These are phyloP conservation scores for Quercus glauca DNA, from an alignment of 306 rosid genomes.

Conservation along the genomic window DNA sequence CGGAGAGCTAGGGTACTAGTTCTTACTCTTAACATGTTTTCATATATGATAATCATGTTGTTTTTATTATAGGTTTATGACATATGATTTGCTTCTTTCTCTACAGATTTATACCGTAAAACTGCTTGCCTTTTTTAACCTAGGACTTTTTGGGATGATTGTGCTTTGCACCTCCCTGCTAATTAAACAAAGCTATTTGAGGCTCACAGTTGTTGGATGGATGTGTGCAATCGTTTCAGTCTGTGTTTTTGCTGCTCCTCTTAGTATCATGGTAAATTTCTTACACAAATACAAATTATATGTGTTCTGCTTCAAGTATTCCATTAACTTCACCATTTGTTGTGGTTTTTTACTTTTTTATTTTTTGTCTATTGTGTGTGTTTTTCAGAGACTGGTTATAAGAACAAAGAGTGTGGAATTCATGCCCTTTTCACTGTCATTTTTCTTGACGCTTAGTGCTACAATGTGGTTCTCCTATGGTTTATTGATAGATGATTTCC, in stretches of 20 bases:
- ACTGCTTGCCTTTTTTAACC: constrained; percentile 25
- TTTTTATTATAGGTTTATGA: not conserved
- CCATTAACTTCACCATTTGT: no score
- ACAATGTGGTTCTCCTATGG: constrained; percentile 46
- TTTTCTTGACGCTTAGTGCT: constrained; percentile 35
- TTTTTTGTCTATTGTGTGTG: not conserved
- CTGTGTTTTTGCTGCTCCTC: constrained; percentile 49
- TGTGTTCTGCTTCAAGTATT: not conserved
- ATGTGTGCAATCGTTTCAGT: constrained; percentile 32
- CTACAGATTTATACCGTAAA: constrained; percentile 30
- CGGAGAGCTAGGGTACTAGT: constrained; percentile 19
- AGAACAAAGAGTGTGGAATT: constrained; percentile 36
- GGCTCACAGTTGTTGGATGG: constrained; percentile 32
- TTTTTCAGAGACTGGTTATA: constrained; percentile 39
- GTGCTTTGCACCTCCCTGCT: not conserved
- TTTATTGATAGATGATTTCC: constrained; percentile 29
- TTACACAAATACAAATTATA: not conserved
- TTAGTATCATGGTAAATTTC: constrained; percentile 36
- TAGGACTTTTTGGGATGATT: constrained; percentile 21
- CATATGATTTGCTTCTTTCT: not conserved
- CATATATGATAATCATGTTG: not conserved
- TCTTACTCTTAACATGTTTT: not conserved
- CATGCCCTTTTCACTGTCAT: constrained; percentile 40
- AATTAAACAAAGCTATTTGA: not conserved
- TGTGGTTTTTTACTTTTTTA: not conserved